phyloP scores from a whole-genome alignment of 768 basidiomycete species.

The Vararia minispora region DNA sequence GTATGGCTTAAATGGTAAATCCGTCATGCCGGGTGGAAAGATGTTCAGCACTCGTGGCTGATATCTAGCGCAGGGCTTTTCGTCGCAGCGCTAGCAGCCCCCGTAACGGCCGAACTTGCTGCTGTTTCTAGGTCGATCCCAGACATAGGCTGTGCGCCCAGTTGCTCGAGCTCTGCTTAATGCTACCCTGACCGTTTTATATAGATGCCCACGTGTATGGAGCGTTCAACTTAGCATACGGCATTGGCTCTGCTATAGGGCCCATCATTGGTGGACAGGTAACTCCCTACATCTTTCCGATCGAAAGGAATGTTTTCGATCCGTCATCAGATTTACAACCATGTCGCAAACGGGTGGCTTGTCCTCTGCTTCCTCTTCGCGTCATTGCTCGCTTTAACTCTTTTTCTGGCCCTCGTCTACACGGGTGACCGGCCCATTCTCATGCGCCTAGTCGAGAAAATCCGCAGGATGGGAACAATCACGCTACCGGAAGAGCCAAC shows the following conservation, averaged over 20 bases:
- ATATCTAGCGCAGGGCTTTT: conserved; percentile 39
- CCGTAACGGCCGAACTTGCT: conserved; percentile 58
- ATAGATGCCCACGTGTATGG: conserved; percentile 68
- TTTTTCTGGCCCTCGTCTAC: conserved; percentile 31
- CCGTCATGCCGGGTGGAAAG: too few species aligned
- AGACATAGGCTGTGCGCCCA: conserved; percentile 54
- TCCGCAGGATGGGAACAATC: too few species aligned
- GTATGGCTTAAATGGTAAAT: conserved; percentile 46
- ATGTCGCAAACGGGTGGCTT: conserved; percentile 45
- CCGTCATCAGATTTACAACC: conserved; percentile 43
- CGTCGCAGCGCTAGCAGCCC: conserved; percentile 44
- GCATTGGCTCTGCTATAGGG: conserved; percentile 56
- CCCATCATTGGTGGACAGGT: conserved; percentile 64
- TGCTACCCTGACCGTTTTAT: not conserved
- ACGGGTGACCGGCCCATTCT: conserved; percentile 29
- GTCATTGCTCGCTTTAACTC: conserved; percentile 28
- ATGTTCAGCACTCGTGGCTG: not conserved
- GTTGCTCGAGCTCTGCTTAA: not conserved
- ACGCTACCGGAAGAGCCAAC: too few species aligned
- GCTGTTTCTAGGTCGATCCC: conserved; percentile 41
- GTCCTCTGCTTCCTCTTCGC: conserved; percentile 40
- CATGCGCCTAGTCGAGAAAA: too few species aligned
- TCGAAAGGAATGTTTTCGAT: not conserved
- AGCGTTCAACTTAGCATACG: conserved; percentile 63
- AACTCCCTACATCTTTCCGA: conserved; percentile 7